phyloP scores from a whole-genome alignment of 1,139 yeast genomes.

The Debaryomyces coudertii region DNA sequence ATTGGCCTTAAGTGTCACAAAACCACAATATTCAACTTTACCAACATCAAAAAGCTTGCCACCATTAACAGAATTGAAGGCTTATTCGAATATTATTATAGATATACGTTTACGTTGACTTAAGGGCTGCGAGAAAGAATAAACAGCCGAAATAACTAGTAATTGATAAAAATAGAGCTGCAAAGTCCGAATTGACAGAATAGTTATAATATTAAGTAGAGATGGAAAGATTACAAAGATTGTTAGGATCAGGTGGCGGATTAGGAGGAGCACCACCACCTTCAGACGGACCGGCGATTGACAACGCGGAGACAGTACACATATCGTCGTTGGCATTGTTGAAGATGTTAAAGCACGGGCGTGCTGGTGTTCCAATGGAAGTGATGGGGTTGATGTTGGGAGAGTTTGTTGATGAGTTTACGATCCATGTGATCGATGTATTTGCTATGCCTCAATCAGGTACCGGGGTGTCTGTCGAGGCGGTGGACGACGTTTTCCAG shows the following conservation, averaged over 20 bases:
- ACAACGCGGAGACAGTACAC: slow-evolving; percentile 94
- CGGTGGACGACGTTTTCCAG: slow-evolving; percentile 98
- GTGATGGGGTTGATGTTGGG: slow-evolving; percentile 99
- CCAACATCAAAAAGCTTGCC: slow-evolving; percentile 8
- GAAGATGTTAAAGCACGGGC: slow-evolving; percentile 96
- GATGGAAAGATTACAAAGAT: slow-evolving; percentile 79
- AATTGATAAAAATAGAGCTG: slow-evolving; percentile 3
- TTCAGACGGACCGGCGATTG: slow-evolving; percentile 81
- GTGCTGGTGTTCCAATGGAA: slow-evolving; percentile 99
- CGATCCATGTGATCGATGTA: slow-evolving; percentile 95
- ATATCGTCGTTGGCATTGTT: slow-evolving; percentile 92
- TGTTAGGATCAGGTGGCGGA: slow-evolving; percentile 64
- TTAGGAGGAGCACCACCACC: slow-evolving; percentile 57
- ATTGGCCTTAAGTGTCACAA: slow-evolving; percentile 1
- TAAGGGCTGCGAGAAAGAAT: background rate
- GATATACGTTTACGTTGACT: slow-evolving; percentile 4
- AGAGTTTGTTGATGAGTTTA: slow-evolving; percentile 95
- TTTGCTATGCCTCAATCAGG: slow-evolving; percentile 99
- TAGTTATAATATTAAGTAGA: background rate
- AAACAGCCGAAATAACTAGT: background rate
- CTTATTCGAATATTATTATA: background rate
- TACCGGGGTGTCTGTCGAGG: slow-evolving; percentile 98
- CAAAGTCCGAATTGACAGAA: background rate
- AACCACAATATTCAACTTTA: slow-evolving; percentile 1
- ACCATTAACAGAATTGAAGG: background rate